Evolutionary conservation across 2,329 filamentous ascomycete genomes (phyloP).

Genomic region (Paraphoma chrysanthemicola): DNA sequence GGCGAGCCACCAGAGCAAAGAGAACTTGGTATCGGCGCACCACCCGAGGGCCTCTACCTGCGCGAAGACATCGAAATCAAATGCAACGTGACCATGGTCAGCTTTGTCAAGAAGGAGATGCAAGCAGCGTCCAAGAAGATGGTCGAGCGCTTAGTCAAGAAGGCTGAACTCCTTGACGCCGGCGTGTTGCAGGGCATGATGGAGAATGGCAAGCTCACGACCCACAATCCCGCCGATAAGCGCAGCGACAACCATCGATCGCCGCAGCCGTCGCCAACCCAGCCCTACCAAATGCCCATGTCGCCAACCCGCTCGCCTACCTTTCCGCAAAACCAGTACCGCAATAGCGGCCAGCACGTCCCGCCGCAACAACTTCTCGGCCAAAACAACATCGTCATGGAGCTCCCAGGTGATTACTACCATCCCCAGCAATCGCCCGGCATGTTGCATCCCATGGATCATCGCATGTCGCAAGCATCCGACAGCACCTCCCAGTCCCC

Average conservation of each 20-base stretch:
- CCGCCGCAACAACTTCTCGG: slow-evolving; percentile 28
- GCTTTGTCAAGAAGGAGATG: slow-evolving; percentile 71
- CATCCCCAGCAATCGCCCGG: slow-evolving; percentile 39
- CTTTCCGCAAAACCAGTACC: slow-evolving; percentile 16
- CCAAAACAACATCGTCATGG: slow-evolving; percentile 47
- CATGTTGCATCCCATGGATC: slow-evolving; percentile 33
- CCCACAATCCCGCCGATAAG: slow-evolving; percentile 58
- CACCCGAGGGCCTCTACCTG: slow-evolving; percentile 70
- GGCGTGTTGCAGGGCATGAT: slow-evolving; percentile 73
- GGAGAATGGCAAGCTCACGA: slow-evolving; percentile 68
- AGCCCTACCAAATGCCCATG: slow-evolving; percentile 36
- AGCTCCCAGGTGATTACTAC: slow-evolving; percentile 53
- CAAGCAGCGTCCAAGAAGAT: slow-evolving; percentile 72
- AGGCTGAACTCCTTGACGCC: slow-evolving; percentile 72
- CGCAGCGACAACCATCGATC: slow-evolving; percentile 19
- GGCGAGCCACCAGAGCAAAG: slow-evolving; percentile 68
- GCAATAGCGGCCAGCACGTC: slow-evolving; percentile 18
- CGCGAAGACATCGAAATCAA: slow-evolving; percentile 75
- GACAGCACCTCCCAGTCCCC: slow-evolving; percentile 32
- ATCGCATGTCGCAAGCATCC: slow-evolving; percentile 30
- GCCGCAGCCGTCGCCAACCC: slow-evolving; percentile 28
- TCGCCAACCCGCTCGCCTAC: slow-evolving; percentile 34
- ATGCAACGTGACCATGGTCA: slow-evolving; percentile 70
- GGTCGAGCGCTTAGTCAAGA: slow-evolving; percentile 73
- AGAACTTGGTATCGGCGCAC: slow-evolving; percentile 70